Evolutionary conservation across 805 yeast species (phyloP).

Genomic region (Candida pini): DNA sequence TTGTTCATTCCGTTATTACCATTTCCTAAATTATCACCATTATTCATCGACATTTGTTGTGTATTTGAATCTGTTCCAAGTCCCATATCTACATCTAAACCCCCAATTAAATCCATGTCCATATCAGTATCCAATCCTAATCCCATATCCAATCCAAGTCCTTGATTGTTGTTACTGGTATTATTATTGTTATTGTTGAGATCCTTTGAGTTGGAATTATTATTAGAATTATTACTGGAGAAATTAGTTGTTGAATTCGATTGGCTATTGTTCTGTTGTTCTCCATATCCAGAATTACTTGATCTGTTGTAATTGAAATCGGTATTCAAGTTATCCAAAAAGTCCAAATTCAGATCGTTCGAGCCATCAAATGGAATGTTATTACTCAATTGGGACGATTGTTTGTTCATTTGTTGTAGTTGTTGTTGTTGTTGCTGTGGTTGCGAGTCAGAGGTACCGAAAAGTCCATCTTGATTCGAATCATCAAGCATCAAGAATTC

Average conservation of each 20-base stretch:
- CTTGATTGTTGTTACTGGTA: not conserved
- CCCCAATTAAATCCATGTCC: conserved; percentile 10
- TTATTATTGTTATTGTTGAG: not conserved
- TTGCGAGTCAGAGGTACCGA: conserved; percentile 3
- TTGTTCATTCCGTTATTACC: conserved; percentile 2
- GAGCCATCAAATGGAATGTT: conserved; percentile 12
- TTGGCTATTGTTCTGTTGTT: not conserved
- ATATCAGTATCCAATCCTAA: conserved; percentile 7
- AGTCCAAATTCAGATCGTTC: conserved; percentile 24
- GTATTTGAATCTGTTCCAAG: not conserved
- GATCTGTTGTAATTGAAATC: not conserved
- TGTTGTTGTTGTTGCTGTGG: conserved; percentile 3
- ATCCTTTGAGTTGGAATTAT: conserved; percentile 1
- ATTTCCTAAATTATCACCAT: not conserved
- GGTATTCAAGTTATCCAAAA: conserved; percentile 10
- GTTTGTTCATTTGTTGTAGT: conserved; percentile 2
- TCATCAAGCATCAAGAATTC: conserved; percentile 16
- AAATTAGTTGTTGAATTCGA: not conserved
- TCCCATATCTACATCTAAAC: conserved; percentile 7
- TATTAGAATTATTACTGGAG: not conserved
- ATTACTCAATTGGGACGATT: not conserved
- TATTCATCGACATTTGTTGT: not conserved
- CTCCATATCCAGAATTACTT: not conserved
- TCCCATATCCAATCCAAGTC: conserved; percentile 1
- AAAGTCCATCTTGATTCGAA: not conserved